Evolutionary conservation across 129 eudicot species (phyloP).

Genomic region (Tagetes patula): DNA sequence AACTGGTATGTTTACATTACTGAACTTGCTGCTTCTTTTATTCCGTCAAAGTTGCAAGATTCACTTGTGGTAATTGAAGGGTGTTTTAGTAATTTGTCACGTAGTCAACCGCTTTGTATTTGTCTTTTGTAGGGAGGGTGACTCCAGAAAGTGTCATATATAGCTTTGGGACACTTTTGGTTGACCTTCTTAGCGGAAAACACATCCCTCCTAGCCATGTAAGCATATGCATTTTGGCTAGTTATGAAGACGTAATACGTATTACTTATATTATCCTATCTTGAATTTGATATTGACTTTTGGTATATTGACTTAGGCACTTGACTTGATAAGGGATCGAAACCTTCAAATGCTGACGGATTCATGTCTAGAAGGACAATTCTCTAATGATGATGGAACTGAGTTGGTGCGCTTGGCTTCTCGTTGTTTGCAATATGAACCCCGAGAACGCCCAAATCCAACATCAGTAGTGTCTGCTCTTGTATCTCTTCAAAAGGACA

Average conservation of each 20-base stretch:
- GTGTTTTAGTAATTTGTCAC: conserved; percentile 1
- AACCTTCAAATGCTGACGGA: conserved; percentile 76
- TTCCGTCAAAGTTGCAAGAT: conserved; percentile 4
- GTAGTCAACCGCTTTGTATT: background rate
- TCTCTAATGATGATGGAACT: conserved; percentile 62
- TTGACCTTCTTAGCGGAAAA: conserved; percentile 69
- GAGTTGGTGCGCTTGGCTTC: conserved; percentile 68
- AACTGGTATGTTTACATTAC: conserved; percentile 43
- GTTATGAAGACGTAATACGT: background rate
- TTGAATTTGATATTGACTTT: conserved; percentile 15
- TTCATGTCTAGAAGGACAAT: conserved; percentile 69
- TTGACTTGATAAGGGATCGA: conserved; percentile 66
- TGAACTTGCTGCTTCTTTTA: conserved; percentile 17
- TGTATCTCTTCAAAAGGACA: conserved; percentile 57
- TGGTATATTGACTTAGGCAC: conserved; percentile 44
- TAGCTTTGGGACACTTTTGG: conserved; percentile 68
- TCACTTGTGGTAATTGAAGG: conserved; percentile 7
- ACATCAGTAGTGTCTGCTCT: conserved; percentile 52
- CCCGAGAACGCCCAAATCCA: conserved; percentile 62
- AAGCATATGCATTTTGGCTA: conserved; percentile 20
- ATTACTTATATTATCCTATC: background rate
- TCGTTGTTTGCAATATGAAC: conserved; percentile 70
- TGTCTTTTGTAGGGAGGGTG: conserved; percentile 45
- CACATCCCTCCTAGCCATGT: conserved; percentile 78
- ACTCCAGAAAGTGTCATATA: conserved; percentile 73